Evolutionary conservation across 1,284 basidiomycete genomes (phyloP).

Genomic region (Pascua sp.): DNA sequence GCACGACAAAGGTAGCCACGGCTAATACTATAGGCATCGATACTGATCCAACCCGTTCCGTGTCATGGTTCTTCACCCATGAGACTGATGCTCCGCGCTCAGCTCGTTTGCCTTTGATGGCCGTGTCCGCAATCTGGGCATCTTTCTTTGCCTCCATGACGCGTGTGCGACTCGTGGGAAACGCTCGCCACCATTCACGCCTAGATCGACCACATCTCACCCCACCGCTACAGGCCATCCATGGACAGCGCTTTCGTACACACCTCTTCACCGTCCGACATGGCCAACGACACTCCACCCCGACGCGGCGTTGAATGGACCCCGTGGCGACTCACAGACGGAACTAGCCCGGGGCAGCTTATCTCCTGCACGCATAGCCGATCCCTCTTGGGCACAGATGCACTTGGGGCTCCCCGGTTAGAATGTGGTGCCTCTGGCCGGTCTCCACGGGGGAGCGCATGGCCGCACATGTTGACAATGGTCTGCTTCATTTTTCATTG

Average conservation of each 20-base stretch:
- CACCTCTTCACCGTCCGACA: constrained; percentile 3
- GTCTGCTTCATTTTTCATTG: too few relatives aligned
- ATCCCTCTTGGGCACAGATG: too few relatives aligned
- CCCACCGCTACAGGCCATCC: constrained; percentile 8
- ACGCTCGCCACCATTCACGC: not conserved
- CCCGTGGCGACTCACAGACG: constrained; percentile 6
- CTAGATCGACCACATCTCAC: constrained; percentile 15
- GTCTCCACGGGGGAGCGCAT: too few relatives aligned
- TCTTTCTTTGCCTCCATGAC: constrained; percentile 14
- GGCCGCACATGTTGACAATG: too few relatives aligned
- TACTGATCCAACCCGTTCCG: constrained; percentile 26
- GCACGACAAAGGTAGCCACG: constrained; percentile 3
- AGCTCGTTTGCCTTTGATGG: not conserved
- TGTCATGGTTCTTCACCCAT: not conserved
- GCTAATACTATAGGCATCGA: constrained; percentile 18
- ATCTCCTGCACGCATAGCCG: not conserved
- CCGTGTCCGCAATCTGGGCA: constrained; percentile 8
- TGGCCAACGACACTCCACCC: not conserved
- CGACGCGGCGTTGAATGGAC: constrained; percentile 9
- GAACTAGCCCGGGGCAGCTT: constrained; percentile 1
- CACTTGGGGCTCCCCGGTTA: too few relatives aligned
- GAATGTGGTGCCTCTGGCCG: too few relatives aligned
- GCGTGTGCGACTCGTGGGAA: not conserved
- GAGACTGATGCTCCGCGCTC: too few relatives aligned
- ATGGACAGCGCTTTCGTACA: constrained; percentile 6